Conservation (phyloP, 2,329 filamentous ascomycete species). For the Ceratocystis variospora region DNA sequence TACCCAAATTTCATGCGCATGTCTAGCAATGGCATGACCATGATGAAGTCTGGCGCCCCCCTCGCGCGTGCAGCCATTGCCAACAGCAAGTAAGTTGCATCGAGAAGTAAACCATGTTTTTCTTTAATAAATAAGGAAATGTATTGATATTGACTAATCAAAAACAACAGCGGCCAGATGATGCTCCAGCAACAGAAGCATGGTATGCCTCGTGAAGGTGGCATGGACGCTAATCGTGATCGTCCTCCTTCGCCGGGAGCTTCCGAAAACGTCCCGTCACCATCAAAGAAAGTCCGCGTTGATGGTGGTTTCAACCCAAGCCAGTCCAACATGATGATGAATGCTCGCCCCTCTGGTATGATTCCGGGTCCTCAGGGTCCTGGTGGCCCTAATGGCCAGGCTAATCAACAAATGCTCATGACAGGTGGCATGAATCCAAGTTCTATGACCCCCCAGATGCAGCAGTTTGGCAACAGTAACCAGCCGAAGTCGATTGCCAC, state of each 20-base stretch:
- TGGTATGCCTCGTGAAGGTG: conserved; percentile 76
- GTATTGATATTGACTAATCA: neutral
- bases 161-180: conserved; percentile 15
- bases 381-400: conserved; percentile 34
- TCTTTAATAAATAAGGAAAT: neutral
- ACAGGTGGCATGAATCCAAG: conserved; percentile 62
- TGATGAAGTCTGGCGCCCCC: conserved; percentile 45
- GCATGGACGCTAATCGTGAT: conserved; percentile 71
- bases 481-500: conserved; percentile 77
- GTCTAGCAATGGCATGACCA: conserved; percentile 46
- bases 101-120: neutral
- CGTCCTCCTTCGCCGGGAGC: conserved; percentile 70
- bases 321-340: conserved; percentile 56
- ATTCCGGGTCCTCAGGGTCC: conserved; percentile 60
- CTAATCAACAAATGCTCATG: conserved; percentile 48
- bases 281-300: conserved; percentile 76
- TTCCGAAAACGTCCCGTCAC: conserved; percentile 79
- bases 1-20: conserved; percentile 54
- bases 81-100: conserved; percentile 41
- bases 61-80: conserved; percentile 64
- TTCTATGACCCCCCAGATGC: conserved; percentile 60
- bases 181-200: conserved; percentile 38
- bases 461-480: conserved; percentile 46
- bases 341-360: conserved; percentile 54
- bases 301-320: conserved; percentile 58